Base-by-base conservation (phyloP, 1,284 basidiomycete genomes). In the Quambalaria eucalypti region DNA sequence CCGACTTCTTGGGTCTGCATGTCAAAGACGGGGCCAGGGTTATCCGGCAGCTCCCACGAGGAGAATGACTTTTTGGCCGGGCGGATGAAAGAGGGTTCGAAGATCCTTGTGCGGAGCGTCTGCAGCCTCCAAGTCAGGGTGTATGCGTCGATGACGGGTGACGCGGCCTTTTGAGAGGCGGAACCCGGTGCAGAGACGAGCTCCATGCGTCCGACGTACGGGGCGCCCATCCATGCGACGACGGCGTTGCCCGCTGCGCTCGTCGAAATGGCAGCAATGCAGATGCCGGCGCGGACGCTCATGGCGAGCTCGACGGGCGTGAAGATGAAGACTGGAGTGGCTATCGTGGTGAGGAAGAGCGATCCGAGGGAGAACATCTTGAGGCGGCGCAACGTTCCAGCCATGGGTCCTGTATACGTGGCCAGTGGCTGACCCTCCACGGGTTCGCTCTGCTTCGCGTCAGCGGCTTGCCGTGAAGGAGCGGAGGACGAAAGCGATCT, bases 341-440 rank as follows among this genome's bases (percentile, higher is more conserved):
- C 78, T 2, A 82, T 78, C 51, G 79, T 77, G n/a, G 87, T 85
- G 47, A 90, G 81, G 4, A 80, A 80, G 50, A 91, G 80, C 1
- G 88, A 89, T 40, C 83, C 82, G 2, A 91, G 77, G 8, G 88
- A 90, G 77, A 91, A 90, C 25, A 88, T 77, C 72, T 91, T 91
- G 54, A 89, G 80, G 7, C 83, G 82, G 46, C 83, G 81, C 77
- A 88, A 90, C 0, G 86, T 87, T 46, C 78, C 70, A 0, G 84
- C 76, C 44, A 90, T 78, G 1, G 88, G 88, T 0, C 87, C 88
- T 57, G 56, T 44, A 55, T 78, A 78, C 44, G 57, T 58, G 3
- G 70, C 71, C 7, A 68, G 38, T n/a, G n/a, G n/a, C n/a, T n/a
- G n/a, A n/a, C n/a, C n/a, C n/a, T n/a, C n/a, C n/a, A n/a, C n/a